Evolutionary conservation across 805 yeast species (phyloP).

Genomic region (Teunomyces funiuensis): DNA sequence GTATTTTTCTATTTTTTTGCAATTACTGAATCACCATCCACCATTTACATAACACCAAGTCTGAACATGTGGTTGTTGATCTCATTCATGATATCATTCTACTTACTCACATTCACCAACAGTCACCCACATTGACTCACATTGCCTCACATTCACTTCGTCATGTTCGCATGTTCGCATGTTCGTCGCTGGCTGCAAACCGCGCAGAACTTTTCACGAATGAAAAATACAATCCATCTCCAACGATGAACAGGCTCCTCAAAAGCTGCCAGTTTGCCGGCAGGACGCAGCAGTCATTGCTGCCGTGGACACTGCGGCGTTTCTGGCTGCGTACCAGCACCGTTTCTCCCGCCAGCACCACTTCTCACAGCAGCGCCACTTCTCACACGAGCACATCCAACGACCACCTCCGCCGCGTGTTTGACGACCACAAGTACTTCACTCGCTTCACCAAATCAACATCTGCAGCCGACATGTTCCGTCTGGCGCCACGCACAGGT

Average conservation of each 20-base stretch:
- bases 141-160: too few species aligned
- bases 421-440: slow-evolving; percentile 65
- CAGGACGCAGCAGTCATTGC: neutral
- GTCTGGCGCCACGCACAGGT: slow-evolving; percentile 46
- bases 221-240: too few species aligned
- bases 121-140: too few species aligned
- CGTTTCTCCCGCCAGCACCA: neutral
- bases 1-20: too few species aligned
- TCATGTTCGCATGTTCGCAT: too few species aligned
- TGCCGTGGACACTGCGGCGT: neutral
- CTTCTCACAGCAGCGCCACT: neutral
- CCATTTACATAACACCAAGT: too few species aligned
- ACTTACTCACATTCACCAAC: too few species aligned
- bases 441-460: slow-evolving; percentile 42
- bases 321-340: neutral
- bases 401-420: slow-evolving; percentile 44
- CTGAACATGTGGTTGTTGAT: too few species aligned
- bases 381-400: neutral
- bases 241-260: slow-evolving; percentile 6
- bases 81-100: too few species aligned
- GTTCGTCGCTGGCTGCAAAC: too few species aligned
- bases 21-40: too few species aligned
- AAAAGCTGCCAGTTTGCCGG: slow-evolving; percentile 4
- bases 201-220: too few species aligned
- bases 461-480: slow-evolving; percentile 11